These are phyloP conservation scores for Ophiocordyceps camponoti-rufipedis DNA, from an alignment of 2,329 filamentous ascomycete genomes.

Conservation along the genomic window DNA sequence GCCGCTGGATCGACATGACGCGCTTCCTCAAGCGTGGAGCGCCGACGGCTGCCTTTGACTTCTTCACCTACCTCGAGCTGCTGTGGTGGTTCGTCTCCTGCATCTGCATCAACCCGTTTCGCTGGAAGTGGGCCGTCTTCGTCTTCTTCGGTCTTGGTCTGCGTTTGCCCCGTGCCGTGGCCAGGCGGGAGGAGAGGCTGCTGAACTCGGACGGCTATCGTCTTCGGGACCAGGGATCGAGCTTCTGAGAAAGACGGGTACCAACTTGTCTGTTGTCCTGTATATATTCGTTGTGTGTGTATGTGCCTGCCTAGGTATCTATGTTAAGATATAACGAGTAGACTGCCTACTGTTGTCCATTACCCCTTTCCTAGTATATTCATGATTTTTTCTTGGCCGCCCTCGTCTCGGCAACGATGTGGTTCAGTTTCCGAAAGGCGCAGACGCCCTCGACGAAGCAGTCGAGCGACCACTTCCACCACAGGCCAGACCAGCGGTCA, in stretches of 20 bases:
- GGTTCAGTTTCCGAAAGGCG: constrained; percentile 32
- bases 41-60: constrained; percentile 65
- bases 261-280: background rate
- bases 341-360: no score
- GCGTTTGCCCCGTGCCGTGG: constrained; percentile 44
- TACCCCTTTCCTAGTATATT: no score
- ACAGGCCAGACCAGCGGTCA: constrained; percentile 22
- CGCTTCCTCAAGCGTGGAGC: constrained; percentile 48
- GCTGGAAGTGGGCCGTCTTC: constrained; percentile 80
- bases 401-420: constrained; percentile 23
- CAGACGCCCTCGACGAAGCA: constrained; percentile 35
- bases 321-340: background rate
- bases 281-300: background rate
- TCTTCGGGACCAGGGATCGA: background rate
- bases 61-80: constrained; percentile 75
- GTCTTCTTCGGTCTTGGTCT: constrained; percentile 62
- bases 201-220: constrained; percentile 19
- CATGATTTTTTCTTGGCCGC: constrained; percentile 14
- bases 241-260: background rate
- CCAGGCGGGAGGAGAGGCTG: constrained; percentile 45
- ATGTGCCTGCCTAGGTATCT: background rate
- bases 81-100: constrained; percentile 76
- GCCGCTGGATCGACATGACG: constrained; percentile 76
- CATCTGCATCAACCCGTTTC: constrained; percentile 62
- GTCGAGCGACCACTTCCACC: constrained; percentile 35